These are phyloP conservation scores for Aspergillus neoniger DNA, from an alignment of 2,329 filamentous ascomycete genomes.

Conservation along the genomic window DNA sequence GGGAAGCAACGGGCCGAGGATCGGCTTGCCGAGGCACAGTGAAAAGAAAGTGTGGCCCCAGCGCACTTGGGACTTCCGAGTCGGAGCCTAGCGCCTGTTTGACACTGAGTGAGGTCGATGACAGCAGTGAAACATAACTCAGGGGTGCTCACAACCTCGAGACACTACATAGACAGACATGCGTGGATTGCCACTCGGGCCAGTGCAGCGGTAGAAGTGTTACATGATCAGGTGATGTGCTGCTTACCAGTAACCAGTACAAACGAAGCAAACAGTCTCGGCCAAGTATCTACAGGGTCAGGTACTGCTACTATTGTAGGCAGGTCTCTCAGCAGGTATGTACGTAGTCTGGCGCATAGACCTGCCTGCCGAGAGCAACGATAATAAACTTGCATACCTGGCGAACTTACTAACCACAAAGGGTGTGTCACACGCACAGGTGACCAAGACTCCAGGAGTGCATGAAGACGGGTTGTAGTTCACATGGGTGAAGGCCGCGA, in stretches of 20 bases:
- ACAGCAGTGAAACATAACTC: neutral
- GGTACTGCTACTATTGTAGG: no score
- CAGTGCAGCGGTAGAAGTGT: no score
- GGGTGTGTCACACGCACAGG: no score
- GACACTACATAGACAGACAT: neutral
- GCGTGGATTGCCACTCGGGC: no score
- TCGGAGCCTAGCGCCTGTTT: neutral
- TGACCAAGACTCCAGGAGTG: no score
- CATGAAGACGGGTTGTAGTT: no score
- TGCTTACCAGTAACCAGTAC: neutral
- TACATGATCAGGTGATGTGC: neutral
- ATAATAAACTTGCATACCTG: no score
- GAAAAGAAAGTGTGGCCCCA: neutral
- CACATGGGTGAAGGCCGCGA: no score
- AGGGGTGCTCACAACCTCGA: neutral
- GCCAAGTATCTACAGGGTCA: neutral
- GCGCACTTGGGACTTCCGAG: neutral
- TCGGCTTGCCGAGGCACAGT: slow-evolving; percentile 9
- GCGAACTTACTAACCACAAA: no score
- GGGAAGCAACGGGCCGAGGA: slow-evolving; percentile 7
- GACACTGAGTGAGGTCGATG: neutral
- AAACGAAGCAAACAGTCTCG: slow-evolving; percentile 2
- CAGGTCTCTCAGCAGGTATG: no score
- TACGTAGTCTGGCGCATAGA: no score
- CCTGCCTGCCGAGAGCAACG: no score